Evolutionary conservation across 1,139 yeast genomes (phyloP).

Genomic region (Candida anutae): DNA sequence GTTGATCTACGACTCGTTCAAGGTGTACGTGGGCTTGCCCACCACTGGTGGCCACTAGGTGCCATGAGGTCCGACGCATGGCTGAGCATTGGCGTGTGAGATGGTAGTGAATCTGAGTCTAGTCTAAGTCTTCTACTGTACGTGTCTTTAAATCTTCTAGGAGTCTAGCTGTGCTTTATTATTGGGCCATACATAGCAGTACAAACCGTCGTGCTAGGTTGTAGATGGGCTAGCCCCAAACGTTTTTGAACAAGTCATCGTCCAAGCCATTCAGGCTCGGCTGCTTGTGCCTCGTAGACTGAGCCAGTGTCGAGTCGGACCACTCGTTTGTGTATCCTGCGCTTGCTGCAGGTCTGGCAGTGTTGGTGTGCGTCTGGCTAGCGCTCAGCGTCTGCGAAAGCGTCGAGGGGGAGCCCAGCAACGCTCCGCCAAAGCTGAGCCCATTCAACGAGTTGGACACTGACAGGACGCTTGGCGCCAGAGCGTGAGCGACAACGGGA

Average conservation of each 20-base stretch:
- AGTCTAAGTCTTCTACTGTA: background rate
- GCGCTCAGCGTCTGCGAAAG: no score
- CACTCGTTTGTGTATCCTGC: no score
- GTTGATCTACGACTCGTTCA: conserved; percentile 91
- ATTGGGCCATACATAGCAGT: no score
- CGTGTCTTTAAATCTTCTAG: no score
- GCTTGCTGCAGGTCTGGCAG: conserved; percentile 2
- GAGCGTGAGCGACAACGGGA: no score
- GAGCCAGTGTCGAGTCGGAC: no score
- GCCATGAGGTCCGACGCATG: background rate
- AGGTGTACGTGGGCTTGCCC: conserved; percentile 84
- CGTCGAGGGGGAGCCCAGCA: conserved; percentile 1
- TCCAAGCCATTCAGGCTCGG: conserved; percentile 27
- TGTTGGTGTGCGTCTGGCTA: conserved; percentile 2
- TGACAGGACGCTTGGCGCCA: no score
- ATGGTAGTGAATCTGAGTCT: no score
- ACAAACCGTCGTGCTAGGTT: no score
- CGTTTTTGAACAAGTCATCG: conserved; percentile 40
- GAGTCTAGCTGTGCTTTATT: no score
- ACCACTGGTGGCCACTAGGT: conserved; percentile 67
- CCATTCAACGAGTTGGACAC: conserved; percentile 33
- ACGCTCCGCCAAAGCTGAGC: conserved; percentile 18
- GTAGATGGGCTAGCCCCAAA: conserved; percentile 11
- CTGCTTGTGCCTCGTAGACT: no score
- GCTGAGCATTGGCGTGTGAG: no score